These are phyloP conservation scores for Tolypocladium amazonense DNA, from an alignment of 2,329 filamentous ascomycete genomes.

Conservation along the genomic window DNA sequence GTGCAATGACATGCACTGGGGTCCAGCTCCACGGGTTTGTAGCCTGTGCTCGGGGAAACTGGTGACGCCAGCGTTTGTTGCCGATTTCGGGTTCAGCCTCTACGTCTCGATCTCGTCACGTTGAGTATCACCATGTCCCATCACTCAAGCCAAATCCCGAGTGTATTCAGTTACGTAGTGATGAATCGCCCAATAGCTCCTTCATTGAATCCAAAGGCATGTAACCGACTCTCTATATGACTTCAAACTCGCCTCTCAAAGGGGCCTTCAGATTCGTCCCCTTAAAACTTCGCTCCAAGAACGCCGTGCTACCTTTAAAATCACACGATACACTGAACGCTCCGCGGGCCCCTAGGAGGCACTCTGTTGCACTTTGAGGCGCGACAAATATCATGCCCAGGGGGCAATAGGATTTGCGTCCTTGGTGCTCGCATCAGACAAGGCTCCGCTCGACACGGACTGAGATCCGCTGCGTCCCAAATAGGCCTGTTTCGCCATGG, in stretches of 20 bases:
- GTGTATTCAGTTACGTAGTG: not conserved
- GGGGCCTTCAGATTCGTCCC: too few relatives aligned
- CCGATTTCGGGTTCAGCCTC: too few relatives aligned
- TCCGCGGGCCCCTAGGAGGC: not conserved
- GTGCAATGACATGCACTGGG: too few relatives aligned
- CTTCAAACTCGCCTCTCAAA: not conserved
- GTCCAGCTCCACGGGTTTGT: too few relatives aligned
- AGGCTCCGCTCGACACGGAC: slow-evolving; percentile 26
- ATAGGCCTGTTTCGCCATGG: slow-evolving; percentile 17
- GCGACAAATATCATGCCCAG: slow-evolving; percentile 11
- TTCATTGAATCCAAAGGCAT: not conserved
- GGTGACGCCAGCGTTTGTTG: too few relatives aligned
- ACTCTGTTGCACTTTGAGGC: not conserved
- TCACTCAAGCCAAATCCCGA: not conserved
- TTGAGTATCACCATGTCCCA: too few relatives aligned
- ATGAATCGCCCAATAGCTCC: not conserved
- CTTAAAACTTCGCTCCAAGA: too few relatives aligned
- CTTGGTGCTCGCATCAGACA: slow-evolving; percentile 17
- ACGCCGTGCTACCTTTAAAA: not conserved
- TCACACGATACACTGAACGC: slow-evolving; percentile 1
- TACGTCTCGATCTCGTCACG: too few relatives aligned
- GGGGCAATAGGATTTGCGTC: slow-evolving; percentile 20
- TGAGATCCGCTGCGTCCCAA: slow-evolving; percentile 13
- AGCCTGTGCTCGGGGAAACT: too few relatives aligned
- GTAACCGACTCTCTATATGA: not conserved